A percentile compares a stretch with the other conserved stretches of the same genome.
Evolutionary conservation across 441 rosid species (phyloP).

Genomic region (Corymbia citriodora): DNA sequence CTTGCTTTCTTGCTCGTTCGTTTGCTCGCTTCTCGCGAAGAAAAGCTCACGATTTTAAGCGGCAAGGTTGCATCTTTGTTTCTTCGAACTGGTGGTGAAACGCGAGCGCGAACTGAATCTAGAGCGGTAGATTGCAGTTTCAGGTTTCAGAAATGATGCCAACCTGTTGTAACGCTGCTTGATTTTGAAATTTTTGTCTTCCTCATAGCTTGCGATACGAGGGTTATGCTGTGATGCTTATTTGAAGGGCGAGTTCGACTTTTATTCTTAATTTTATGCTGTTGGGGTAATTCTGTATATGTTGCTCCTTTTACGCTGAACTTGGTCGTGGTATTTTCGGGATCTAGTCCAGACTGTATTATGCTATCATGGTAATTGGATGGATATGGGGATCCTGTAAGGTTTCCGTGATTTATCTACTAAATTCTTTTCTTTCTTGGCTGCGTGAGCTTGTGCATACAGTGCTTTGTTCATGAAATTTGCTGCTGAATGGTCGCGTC

Average conservation of each 20-base stretch:
- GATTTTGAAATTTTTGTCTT: not conserved
- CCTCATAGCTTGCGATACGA: not conserved
- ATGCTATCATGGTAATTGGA: not conserved
- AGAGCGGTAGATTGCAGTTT: not conserved
- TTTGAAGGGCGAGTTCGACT: not conserved
- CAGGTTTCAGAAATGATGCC: not conserved
- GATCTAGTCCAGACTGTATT: not conserved
- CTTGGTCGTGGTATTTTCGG: not conserved
- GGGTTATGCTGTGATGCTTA: not conserved
- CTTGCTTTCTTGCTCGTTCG: not conserved
- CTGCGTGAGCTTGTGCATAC: not conserved
- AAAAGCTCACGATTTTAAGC: not conserved
- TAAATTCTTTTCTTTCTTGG: not conserved
- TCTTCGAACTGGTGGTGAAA: not conserved
- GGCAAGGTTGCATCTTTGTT: not conserved
- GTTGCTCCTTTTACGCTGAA: not conserved
- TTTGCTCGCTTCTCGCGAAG: not conserved
- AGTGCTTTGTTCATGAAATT: not conserved
- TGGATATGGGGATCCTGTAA: not conserved
- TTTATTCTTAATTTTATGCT: fast-evolving
- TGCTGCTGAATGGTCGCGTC: not conserved
- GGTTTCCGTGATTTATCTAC: not conserved
- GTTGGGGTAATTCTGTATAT: not conserved
- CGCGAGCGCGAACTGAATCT: not conserved
- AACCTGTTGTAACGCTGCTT: not conserved